Evolutionary conservation across 495 filamentous ascomycete genomes (phyloP).

Genomic region (Tuber magnatum): DNA sequence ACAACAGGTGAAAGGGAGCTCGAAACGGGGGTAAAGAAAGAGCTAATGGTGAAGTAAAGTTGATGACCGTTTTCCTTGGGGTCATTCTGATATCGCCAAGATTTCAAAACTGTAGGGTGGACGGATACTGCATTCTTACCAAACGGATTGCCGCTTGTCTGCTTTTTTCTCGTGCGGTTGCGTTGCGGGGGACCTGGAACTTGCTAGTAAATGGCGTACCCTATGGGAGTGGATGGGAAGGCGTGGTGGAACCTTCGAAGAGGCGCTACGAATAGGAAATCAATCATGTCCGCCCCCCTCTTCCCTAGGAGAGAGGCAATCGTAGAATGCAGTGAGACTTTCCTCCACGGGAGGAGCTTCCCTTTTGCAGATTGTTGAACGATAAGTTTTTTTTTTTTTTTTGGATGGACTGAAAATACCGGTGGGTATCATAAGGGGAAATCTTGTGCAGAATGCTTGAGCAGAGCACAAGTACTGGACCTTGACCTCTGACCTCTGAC

Average conservation of each 20-base stretch:
- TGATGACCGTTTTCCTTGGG: not conserved
- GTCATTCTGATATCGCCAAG: not conserved
- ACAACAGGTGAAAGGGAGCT: not conserved
- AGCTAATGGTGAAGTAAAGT: not conserved
- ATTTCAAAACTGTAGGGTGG: not conserved
- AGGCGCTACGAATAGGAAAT: not conserved
- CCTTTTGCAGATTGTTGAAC: constrained; percentile 14
- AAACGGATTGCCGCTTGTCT: not conserved
- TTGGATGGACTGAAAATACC: not conserved
- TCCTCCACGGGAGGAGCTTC: constrained; percentile 24
- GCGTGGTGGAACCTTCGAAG: constrained; percentile 1
- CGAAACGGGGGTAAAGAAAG: not conserved
- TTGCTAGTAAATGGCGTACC: not conserved
- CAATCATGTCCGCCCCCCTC: not conserved
- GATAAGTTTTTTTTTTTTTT: constrained; percentile 14
- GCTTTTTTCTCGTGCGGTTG: not conserved
- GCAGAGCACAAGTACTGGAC: not conserved
- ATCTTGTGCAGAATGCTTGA: not conserved
- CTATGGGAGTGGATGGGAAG: not conserved
- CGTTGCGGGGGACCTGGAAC: not conserved
- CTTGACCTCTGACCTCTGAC: not conserved
- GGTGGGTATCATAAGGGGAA: constrained; percentile 5
- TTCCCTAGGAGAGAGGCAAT: not conserved
- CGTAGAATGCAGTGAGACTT: constrained; percentile 24
- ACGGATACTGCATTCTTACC: not conserved